Evolutionary conservation across 441 rosid species (phyloP).

Genomic region (Heliophila coronopifolia): DNA sequence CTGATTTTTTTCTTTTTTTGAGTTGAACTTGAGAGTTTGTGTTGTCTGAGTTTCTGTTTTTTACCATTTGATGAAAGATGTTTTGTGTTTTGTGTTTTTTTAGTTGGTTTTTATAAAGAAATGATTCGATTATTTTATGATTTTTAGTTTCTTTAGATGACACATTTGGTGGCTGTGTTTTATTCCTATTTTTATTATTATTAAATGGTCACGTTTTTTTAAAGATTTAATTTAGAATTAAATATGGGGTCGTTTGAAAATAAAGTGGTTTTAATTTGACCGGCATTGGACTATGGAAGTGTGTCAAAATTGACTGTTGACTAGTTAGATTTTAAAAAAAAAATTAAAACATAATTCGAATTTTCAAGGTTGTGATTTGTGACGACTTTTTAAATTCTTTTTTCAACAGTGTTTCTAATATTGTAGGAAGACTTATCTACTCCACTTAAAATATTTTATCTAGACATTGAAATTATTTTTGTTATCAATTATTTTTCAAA

Average conservation of each 20-base stretch:
- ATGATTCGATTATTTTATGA: background rate
- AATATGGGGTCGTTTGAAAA: background rate
- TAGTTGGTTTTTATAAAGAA: conserved; percentile 5
- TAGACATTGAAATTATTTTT: too few species aligned
- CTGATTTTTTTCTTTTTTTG: conserved; percentile 2
- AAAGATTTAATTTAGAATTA: background rate
- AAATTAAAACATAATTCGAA: too few species aligned
- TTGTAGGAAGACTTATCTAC: too few species aligned
- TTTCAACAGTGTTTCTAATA: too few species aligned
- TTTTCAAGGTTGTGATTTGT: too few species aligned
- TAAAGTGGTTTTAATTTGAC: conserved; percentile 14
- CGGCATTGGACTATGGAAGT: conserved; percentile 7
- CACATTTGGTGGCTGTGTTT: conserved; percentile 2
- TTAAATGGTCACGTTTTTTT: background rate
- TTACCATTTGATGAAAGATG: conserved; percentile 9
- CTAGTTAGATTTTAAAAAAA: background rate
- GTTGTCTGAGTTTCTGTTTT: conserved; percentile 10
- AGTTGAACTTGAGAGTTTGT: background rate
- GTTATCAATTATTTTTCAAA: too few species aligned
- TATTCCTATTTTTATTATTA: background rate
- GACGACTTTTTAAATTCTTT: too few species aligned
- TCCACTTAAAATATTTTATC: too few species aligned
- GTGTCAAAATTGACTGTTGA: conserved; percentile 20
- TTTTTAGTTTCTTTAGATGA: background rate
- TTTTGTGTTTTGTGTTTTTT: background rate